Base-by-base conservation (phyloP, 495 filamentous ascomycete species). In the Aspergillus sclerotioniger region DNA sequence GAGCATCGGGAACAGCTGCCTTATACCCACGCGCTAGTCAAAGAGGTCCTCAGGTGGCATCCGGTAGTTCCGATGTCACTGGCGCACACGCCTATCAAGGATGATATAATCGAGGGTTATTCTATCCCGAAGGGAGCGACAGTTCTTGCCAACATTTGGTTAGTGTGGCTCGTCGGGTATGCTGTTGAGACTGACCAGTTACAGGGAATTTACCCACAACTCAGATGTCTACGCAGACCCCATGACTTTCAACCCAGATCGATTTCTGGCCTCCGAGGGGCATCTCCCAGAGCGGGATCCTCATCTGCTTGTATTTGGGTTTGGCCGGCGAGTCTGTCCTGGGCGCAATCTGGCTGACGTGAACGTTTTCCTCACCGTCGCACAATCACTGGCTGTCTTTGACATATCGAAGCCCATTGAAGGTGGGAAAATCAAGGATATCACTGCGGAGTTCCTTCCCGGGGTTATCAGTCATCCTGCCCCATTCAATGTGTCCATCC, bases 31-130 rank as follows among this genome's bases (percentile, higher is more conserved):
- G 76, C 71, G 6, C 33, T 79, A 2, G 65, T 77, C 3, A 78
- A 76, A 53, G 78, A 82, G 47, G 63, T 62, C 2, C 62, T 76
- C 2, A 67, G 79, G 15, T 82, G 80, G 79, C 71, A 75, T 44
- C 71, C 72, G 0, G 68, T 79, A 12, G 58, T 56, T 0, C 75
- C 82, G 0, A 70, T 76, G 56, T 71, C 67, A 2, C 67, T 88
- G 21, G 82, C 86, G 0, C 86, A 90, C 61, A 71, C 70, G 4
- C 72, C 77, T 2, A 68, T 73, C 6, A 67, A 78, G n/a, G 84
- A 85, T 49, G 82, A 86, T 59, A 67, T 73, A 10, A 80, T 76
- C 43, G 58, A 75, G 1, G 82, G 80, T 10, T 82, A 76, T 60
- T 66, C 72, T 6, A 82, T 85, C 46, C 82, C 84, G 8, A 78